phyloP scores from a whole-genome alignment of 805 yeast species.

The Starmerella vaccinii region DNA sequence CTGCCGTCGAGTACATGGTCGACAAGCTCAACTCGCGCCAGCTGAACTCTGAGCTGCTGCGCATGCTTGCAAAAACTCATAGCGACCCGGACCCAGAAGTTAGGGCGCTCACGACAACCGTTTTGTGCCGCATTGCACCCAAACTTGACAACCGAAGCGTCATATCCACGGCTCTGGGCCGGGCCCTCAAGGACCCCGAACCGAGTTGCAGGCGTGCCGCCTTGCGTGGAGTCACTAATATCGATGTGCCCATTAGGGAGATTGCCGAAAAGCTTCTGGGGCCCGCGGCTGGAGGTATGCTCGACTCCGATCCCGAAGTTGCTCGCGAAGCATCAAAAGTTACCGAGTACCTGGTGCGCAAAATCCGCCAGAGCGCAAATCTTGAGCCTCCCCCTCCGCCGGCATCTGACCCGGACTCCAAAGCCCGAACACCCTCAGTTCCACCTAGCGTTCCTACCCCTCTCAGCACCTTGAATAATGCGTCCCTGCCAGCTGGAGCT shows the following conservation, averaged over 20 bases:
- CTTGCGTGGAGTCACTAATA: slow-evolving; percentile 60
- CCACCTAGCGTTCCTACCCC: slow-evolving; percentile 12
- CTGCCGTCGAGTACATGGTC: slow-evolving; percentile 48
- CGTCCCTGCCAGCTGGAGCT: slow-evolving; percentile 1
- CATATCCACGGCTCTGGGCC: slow-evolving; percentile 73
- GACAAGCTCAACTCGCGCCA: slow-evolving; percentile 65
- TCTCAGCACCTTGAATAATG: slow-evolving; percentile 6
- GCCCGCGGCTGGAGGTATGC: slow-evolving; percentile 69
- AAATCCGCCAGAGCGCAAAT: slow-evolving; percentile 40
- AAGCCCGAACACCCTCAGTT: slow-evolving; percentile 8
- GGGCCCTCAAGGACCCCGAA: slow-evolving; percentile 71
- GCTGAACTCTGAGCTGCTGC: slow-evolving; percentile 72
- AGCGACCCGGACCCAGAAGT: slow-evolving; percentile 66
- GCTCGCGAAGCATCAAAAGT: slow-evolving; percentile 61
- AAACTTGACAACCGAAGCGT: slow-evolving; percentile 59
- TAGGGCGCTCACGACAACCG: slow-evolving; percentile 63
- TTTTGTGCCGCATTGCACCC: slow-evolving; percentile 55
- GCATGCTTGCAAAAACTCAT: slow-evolving; percentile 73
- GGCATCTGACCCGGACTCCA: background rate
- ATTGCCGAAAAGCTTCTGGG: slow-evolving; percentile 74
- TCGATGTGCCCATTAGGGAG: slow-evolving; percentile 59
- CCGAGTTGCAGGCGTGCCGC: slow-evolving; percentile 68
- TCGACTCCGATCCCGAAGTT: slow-evolving; percentile 63
- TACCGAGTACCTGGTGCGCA: slow-evolving; percentile 50
- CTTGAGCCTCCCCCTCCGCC: slow-evolving; percentile 17